Base-by-base conservation (phyloP, 805 yeast species). In the Kregervanrija fluxuum region DNA sequence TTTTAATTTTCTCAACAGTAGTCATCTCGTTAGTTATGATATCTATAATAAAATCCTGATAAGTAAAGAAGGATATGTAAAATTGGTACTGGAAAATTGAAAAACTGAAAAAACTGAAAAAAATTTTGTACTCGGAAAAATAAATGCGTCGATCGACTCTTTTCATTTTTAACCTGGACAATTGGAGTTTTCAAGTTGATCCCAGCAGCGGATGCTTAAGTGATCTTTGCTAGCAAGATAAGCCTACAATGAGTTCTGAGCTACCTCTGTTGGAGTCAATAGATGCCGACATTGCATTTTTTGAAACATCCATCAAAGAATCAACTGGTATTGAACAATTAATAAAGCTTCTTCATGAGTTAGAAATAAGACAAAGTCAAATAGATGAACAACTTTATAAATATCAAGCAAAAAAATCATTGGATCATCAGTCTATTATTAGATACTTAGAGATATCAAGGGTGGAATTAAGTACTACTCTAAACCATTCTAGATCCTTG, bases 1-100 rank as follows among this genome's bases (percentile, higher is more conserved):
- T 82, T 70, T 85, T 82, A 61, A 85, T 84, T 63, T 84, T 75
- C 53, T 80, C 86, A 43, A 80, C 85, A 5, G 83, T 79, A 10
- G 85, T 80, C 85, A 80, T 80, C 17, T 35, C 44, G 33, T 5
- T 6, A 22, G 28, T 22, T 22, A 6, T 22, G 28, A 22, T 22
- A 22, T 22, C 8, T 22, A 4, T 22, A 22, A 22, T 22, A 22
- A 22, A 22, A 22, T 22, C 28, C 6, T 22, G 28, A 4, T 22
- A 22, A 22, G 6, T 22, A 22, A 6, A 22, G 28, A 6, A 22
- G 28, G 8, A 5, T 22, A 22, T 6, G 6, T 5, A 22, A 5
- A 5, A 22, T n/a, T n/a, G n/a, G 28, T 5, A 22, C 6, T 22
- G 28, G 6, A 22, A 22, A 22, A 22, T 22, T 22, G 5, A 8